Conservation (phyloP, 345 rosid species). For the Balakata baccata region DNA sequence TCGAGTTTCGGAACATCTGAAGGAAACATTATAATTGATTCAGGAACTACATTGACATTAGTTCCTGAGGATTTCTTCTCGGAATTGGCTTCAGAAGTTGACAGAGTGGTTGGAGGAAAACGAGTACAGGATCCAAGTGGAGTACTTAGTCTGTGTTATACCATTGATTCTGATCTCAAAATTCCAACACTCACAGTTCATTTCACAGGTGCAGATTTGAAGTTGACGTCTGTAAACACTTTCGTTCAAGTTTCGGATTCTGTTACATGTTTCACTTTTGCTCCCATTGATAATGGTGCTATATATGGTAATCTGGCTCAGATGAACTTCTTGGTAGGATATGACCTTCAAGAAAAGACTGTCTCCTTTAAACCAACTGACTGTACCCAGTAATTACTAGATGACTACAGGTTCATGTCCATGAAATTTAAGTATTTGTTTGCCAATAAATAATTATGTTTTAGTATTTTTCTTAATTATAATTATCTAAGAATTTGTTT, state of each 20-base stretch:
- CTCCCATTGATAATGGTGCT: neutral
- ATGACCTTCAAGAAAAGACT: conserved; percentile 27
- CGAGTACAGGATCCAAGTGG: conserved; percentile 30
- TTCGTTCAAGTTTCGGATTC: conserved; percentile 33
- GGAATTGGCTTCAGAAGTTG: neutral
- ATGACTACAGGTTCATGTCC: neutral
- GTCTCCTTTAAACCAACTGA: conserved; percentile 51
- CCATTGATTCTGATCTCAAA: neutral
- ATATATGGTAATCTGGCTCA: conserved; percentile 51
- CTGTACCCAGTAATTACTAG: conserved; percentile 19
- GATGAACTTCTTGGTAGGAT: conserved; percentile 51
- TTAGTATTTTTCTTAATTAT: neutral
- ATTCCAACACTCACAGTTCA: conserved; percentile 41
- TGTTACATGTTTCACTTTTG: conserved; percentile 39
- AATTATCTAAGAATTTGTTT: neutral
- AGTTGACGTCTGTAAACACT: conserved; percentile 25
- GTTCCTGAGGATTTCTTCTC: conserved; percentile 29
- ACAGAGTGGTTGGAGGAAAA: conserved; percentile 8
- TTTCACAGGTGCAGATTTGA: conserved; percentile 44
- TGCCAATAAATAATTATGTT: neutral
- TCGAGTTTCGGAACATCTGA: neutral
- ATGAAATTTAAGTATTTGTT: neutral
- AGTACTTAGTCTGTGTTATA: conserved; percentile 40
- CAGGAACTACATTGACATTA: conserved; percentile 57
- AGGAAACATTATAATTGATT: conserved; percentile 64